phyloP scores from a whole-genome alignment of 495 filamentous ascomycete genomes.

The Xylaria curta region DNA sequence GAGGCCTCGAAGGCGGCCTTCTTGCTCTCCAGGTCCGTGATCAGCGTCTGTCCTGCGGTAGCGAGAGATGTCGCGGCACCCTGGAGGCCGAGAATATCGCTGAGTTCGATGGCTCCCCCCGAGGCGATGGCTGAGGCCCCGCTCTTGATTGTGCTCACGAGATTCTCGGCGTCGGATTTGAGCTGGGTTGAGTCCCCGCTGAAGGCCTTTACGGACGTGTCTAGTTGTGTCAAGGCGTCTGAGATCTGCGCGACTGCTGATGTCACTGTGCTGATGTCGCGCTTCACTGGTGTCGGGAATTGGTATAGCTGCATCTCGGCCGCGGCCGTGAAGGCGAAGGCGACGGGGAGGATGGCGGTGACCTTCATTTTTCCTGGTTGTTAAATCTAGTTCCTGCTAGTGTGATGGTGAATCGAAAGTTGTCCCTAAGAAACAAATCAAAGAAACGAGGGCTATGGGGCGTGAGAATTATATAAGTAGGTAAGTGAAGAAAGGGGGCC shows the following conservation, averaged over 20 bases:
- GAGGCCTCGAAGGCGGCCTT: conserved; percentile 45
- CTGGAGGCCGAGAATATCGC: conserved; percentile 45
- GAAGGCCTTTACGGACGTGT: conserved; percentile 46
- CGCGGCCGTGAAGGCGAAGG: conserved; percentile 38
- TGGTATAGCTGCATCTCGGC: conserved; percentile 34
- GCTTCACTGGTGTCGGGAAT: conserved; percentile 38
- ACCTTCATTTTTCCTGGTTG: conserved; percentile 47
- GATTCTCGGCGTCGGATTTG: conserved; percentile 41
- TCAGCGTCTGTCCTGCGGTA: conserved; percentile 38
- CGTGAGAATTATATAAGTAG: background rate
- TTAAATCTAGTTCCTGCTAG: background rate
- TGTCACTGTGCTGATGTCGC: conserved; percentile 44
- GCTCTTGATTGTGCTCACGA: conserved; percentile 44
- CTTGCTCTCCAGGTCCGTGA: conserved; percentile 44
- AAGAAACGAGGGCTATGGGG: background rate
- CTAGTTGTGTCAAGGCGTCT: conserved; percentile 42
- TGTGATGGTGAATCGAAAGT: background rate
- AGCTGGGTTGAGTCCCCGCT: conserved; percentile 40
- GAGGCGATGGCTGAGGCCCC: conserved; percentile 39
- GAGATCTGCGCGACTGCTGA: conserved; percentile 42
- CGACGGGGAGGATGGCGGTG: conserved; percentile 43
- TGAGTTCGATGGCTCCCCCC: conserved; percentile 34
- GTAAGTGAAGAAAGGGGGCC: background rate
- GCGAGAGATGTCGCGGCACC: conserved; percentile 43
- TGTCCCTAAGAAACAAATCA: background rate